A percentile compares a stretch with the other conserved stretches of the same genome.
Evolutionary conservation across 148 eudicot genomes (phyloP).

Genomic region (Silene conica): DNA sequence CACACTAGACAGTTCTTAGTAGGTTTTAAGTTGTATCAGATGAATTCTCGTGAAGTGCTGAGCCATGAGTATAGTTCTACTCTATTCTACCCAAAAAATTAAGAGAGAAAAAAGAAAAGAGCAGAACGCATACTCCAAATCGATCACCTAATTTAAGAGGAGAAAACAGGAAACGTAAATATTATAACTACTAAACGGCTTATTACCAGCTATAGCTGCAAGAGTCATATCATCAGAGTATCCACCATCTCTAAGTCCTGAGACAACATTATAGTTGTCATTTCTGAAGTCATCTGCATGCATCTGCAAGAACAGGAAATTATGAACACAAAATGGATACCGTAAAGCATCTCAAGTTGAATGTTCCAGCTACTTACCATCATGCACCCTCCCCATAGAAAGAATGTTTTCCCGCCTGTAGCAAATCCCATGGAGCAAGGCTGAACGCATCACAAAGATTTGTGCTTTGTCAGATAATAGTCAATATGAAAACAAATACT

Average conservation of each 20-base stretch:
- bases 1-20: neutral
- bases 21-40: too few relatives aligned
- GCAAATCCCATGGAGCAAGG: conserved; percentile 99
- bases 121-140: too few relatives aligned
- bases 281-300: conserved; percentile 95
- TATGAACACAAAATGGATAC: conserved; percentile 1
- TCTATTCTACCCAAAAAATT: too few relatives aligned
- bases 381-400: conserved; percentile 99
- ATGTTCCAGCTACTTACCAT: conserved; percentile 57
- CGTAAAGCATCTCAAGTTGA: conserved; percentile 10
- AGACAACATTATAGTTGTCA: conserved; percentile 73
- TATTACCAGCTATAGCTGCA: conserved; percentile 90
- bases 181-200: neutral
- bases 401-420: conserved; percentile 93
- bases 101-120: too few relatives aligned
- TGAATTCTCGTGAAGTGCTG: too few relatives aligned
- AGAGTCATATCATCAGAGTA: conserved; percentile 99
- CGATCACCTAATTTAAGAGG: conserved; percentile 3
- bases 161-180: neutral
- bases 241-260: conserved; percentile 93
- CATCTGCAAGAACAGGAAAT: conserved; percentile 52
- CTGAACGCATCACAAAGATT: conserved; percentile 35
- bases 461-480: conserved; percentile 7
- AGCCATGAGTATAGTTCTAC: too few relatives aligned
- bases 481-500: neutral